A percentile compares a stretch with the other conserved stretches of the same genome.
Conservation (phyloP, 1,284 basidiomycete genomes). For the Sanguinoderma infundibulare region DNA sequence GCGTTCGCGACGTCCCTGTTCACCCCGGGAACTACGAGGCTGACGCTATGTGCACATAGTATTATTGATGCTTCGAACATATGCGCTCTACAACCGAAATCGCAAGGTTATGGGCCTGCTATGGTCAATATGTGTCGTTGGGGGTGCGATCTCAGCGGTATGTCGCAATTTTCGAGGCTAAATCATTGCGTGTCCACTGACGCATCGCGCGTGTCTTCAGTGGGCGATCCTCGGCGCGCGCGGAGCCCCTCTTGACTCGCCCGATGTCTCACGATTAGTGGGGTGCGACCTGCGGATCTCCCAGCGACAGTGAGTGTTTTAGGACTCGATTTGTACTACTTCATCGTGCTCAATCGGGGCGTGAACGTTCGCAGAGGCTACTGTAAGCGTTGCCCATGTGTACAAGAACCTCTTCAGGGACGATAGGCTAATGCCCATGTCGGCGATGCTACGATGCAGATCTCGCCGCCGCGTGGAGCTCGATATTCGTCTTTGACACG, state of each 20-base stretch:
- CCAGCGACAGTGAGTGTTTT: neutral
- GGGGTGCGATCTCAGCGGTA: neutral
- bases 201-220: neutral
- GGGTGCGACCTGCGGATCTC: constrained; percentile 3
- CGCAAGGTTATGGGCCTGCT: neutral
- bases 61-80: constrained; percentile 8
- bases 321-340: neutral
- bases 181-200: neutral
- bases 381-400: neutral
- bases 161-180: neutral
- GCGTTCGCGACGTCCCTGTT: neutral
- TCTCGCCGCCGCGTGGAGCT: constrained; percentile 3
- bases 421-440: neutral
- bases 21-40: neutral
- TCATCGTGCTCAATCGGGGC: neutral
- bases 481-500: constrained; percentile 1
- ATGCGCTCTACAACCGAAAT: constrained; percentile 9
- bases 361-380: neutral
- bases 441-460: neutral
- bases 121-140: neutral
- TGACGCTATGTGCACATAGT: neutral
- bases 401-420: neutral
- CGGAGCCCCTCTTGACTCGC: neutral
- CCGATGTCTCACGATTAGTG: neutral
- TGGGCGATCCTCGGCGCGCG: neutral